Conservation (phyloP, 2,329 filamentous ascomycete species). For the Fusarium anthophilum region DNA sequence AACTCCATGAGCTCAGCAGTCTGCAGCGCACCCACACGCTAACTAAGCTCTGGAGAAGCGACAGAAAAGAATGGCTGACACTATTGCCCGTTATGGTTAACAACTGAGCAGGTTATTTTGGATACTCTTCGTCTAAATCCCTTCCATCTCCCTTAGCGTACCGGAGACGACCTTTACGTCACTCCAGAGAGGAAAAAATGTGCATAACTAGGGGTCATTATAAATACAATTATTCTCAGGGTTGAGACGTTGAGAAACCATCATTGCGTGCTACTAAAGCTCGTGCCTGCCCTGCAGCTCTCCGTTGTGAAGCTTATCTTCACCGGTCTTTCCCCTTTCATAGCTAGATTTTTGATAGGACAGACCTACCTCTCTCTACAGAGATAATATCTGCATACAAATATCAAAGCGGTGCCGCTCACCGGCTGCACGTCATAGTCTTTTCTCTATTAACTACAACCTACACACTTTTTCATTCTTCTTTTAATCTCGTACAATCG, state of each 20-base stretch:
- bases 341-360: constrained; percentile 2
- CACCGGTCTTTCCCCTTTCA: constrained; percentile 1
- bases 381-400: constrained; percentile 13
- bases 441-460: neutral
- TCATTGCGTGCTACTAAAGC: neutral
- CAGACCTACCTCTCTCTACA: neutral
- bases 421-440: neutral
- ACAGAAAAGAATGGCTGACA: constrained; percentile 7
- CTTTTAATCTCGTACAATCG: neutral
- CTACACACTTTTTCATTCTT: neutral
- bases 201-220: constrained; percentile 11
- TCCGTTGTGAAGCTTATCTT: constrained; percentile 12
- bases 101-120: constrained; percentile 4
- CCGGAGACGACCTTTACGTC: constrained; percentile 12
- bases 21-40: constrained; percentile 11
- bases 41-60: constrained; percentile 3
- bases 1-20: constrained; percentile 27
- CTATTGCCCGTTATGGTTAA: neutral
- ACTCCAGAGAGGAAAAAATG: constrained; percentile 10
- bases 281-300: constrained; percentile 1
- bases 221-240: constrained; percentile 17
- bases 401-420: neutral
- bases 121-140: neutral
- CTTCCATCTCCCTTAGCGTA: constrained; percentile 12
- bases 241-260: neutral